Percentiles rank a stretch among this genome's conserved stretches.
Conservation (phyloP, 164 flowering plant genomes). For the Cinnamomum chago region DNA sequence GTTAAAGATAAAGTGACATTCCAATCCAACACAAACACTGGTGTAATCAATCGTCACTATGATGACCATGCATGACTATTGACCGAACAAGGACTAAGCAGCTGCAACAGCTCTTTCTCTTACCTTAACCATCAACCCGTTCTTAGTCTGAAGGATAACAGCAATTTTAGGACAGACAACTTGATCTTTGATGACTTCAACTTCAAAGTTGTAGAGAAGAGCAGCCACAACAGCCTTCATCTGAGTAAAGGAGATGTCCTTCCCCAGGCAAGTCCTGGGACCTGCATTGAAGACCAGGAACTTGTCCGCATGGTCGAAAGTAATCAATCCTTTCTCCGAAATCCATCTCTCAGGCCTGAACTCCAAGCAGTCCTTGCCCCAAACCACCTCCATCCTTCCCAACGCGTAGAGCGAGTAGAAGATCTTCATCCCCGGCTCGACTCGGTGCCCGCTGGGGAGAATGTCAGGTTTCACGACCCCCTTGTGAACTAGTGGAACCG, state of each 20-base stretch:
- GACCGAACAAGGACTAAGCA: too few species aligned
- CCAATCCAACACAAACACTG: too few species aligned
- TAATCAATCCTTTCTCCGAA: slow-evolving; percentile 18
- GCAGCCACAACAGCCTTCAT: slow-evolving; percentile 48
- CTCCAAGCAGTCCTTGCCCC: slow-evolving; percentile 50
- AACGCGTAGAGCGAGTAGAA: slow-evolving; percentile 30
- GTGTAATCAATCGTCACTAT: too few species aligned
- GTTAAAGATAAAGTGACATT: too few species aligned
- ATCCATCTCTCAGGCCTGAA: slow-evolving; percentile 66
- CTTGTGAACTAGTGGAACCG: slow-evolving; percentile 33
- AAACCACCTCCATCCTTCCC: slow-evolving; percentile 40
- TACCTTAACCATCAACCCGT: slow-evolving; percentile 3
- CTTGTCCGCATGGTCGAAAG: slow-evolving; percentile 31
- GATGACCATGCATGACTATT: too few species aligned
- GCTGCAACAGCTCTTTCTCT: too few species aligned
- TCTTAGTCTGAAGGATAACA: slow-evolving; percentile 1
- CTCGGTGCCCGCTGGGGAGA: slow-evolving; percentile 41
- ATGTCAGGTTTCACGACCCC: slow-evolving; percentile 16
- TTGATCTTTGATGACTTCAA: slow-evolving; percentile 1
- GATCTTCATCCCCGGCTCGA: slow-evolving; percentile 19
- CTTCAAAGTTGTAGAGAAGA: slow-evolving; percentile 1
- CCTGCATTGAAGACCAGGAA: slow-evolving; percentile 48
- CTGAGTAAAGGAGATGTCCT: slow-evolving; percentile 49
- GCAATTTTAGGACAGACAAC: background rate
- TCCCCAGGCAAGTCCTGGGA: slow-evolving; percentile 54